These are phyloP conservation scores for Ailanthus altissimus DNA, from an alignment of 345 rosid species.

Conservation along the genomic window DNA sequence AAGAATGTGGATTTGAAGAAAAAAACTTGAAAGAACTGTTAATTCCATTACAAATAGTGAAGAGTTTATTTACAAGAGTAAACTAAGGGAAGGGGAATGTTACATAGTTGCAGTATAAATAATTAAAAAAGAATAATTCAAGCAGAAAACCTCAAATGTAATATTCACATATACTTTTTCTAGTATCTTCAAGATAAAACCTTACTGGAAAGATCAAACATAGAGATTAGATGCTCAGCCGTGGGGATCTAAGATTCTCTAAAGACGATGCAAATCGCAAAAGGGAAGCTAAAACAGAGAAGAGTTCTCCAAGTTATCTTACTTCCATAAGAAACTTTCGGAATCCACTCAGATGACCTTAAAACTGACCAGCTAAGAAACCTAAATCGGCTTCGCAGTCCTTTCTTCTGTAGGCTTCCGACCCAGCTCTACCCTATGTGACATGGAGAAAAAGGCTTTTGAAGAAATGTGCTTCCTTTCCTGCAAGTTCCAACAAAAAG, in stretches of 20 bases:
- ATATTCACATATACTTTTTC: conserved; percentile 6
- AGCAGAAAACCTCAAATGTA: not conserved
- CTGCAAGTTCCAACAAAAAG: conserved; percentile 14
- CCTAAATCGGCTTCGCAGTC: conserved; percentile 9
- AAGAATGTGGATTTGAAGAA: not conserved
- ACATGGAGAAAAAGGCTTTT: conserved; percentile 9
- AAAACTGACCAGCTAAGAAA: conserved; percentile 5
- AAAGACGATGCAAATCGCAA: not conserved
- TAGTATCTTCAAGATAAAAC: not conserved
- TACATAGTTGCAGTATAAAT: not conserved
- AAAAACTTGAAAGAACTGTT: not conserved
- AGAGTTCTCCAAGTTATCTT: conserved; percentile 19
- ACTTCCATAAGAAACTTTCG: conserved; percentile 13
- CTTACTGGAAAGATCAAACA: not conserved
- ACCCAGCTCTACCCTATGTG: conserved; percentile 5
- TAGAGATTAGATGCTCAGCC: conserved; percentile 5
- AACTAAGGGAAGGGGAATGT: not conserved
- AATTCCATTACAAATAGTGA: not conserved
- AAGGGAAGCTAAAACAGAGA: conserved; percentile 17
- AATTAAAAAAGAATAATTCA: not conserved
- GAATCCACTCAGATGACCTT: not conserved
- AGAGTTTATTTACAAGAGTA: not conserved
- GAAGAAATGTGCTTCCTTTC: not conserved
- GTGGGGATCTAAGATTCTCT: conserved; percentile 2
- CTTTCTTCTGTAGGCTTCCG: conserved; percentile 10